phyloP scores from a whole-genome alignment of 345 rosid species.

The Syzygium aromaticum region DNA sequence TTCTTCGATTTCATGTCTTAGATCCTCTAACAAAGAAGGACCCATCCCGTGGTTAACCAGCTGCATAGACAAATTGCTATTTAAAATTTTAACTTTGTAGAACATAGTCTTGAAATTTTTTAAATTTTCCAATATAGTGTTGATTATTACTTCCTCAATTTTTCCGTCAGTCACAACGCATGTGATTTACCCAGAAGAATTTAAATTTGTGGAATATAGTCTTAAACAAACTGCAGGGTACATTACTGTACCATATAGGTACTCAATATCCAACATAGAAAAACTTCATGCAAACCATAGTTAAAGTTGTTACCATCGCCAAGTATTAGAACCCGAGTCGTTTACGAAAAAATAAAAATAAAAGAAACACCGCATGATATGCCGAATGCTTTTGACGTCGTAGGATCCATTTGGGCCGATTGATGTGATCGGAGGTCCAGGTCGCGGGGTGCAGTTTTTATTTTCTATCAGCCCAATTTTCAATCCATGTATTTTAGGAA shows the following conservation, averaged over 20 bases:
- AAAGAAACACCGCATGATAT: too few species aligned
- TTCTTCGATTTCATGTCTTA: conserved; percentile 1
- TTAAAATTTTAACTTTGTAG: not conserved
- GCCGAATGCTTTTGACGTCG: too few species aligned
- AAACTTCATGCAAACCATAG: too few species aligned
- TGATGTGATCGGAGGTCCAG: too few species aligned
- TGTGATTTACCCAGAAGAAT: not conserved
- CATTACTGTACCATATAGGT: too few species aligned
- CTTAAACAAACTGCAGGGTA: not conserved
- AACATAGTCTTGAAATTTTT: not conserved
- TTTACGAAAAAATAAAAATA: too few species aligned
- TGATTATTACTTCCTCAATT: not conserved
- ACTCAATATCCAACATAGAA: not conserved
- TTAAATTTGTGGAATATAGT: not conserved
- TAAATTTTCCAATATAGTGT: not conserved
- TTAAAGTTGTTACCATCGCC: too few species aligned
- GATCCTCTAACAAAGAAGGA: not conserved
- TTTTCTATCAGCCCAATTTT: too few species aligned
- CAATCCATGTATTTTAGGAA: too few species aligned
- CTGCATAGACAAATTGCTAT: not conserved
- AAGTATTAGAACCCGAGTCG: too few species aligned
- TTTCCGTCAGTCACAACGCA: not conserved
- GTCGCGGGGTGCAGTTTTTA: too few species aligned
- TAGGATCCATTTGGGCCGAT: too few species aligned
- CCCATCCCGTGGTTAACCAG: conserved; percentile 9